Evolutionary conservation across 352 stramenopile genomes (phyloP).

Genomic region (Elongisporangium anandrum): DNA sequence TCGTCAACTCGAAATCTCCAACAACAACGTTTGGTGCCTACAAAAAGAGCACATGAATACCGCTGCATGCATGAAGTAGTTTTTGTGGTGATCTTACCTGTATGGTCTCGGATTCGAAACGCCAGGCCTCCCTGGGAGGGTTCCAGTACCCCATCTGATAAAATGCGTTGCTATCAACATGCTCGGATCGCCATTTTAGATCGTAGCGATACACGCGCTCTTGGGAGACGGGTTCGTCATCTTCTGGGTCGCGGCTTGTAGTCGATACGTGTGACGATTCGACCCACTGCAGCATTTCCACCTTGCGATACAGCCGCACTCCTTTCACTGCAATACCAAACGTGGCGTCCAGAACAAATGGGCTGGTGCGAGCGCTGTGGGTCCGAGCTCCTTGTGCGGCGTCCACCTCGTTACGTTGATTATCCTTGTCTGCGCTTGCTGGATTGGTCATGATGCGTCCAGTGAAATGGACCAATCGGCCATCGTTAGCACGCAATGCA

Average conservation of each 20-base stretch:
- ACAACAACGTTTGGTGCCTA: slow-evolving; percentile 38
- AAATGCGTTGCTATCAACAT: slow-evolving; percentile 51
- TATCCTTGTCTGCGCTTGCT: neutral
- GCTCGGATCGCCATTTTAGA: slow-evolving; percentile 46
- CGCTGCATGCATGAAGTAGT: neutral
- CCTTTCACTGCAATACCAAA: slow-evolving; percentile 69
- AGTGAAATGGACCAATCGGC: slow-evolving; percentile 34
- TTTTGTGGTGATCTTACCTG: slow-evolving; percentile 21
- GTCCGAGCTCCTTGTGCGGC: slow-evolving; percentile 9
- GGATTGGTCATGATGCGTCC: slow-evolving; percentile 43
- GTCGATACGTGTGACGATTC: slow-evolving; percentile 63
- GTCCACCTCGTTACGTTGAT: slow-evolving; percentile 8
- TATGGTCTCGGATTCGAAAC: slow-evolving; percentile 18
- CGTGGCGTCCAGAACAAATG: slow-evolving; percentile 50
- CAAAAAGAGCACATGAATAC: neutral
- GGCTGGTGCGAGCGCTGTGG: slow-evolving; percentile 22
- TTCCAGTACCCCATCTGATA: slow-evolving; percentile 64
- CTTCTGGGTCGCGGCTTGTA: slow-evolving; percentile 23
- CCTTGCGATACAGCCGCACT: slow-evolving; percentile 50
- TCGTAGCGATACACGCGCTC: slow-evolving; percentile 77
- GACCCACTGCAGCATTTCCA: slow-evolving; percentile 85
- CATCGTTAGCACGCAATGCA: slow-evolving; percentile 18
- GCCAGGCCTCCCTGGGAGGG: slow-evolving; percentile 54
- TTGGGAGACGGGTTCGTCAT: slow-evolving; percentile 24
- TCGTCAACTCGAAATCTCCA: slow-evolving; percentile 49